Evolutionary conservation across 2,329 filamentous ascomycete species (phyloP).

Genomic region (Simplicillium sp.): DNA sequence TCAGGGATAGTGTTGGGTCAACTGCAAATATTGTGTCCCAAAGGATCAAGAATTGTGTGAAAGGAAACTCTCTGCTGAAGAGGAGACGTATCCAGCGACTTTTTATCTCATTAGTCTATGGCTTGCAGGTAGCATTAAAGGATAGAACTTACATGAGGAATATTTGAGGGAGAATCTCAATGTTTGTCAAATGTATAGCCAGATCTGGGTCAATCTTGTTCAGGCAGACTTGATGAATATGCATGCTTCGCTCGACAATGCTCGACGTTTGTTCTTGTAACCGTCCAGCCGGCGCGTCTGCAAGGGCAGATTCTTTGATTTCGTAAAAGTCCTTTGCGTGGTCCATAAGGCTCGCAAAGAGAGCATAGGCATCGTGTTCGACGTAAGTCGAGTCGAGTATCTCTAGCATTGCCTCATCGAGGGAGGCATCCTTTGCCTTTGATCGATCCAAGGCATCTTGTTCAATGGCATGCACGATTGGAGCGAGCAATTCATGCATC

Average conservation of each 20-base stretch:
- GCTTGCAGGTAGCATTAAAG: not conserved
- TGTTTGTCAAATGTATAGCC: conserved; percentile 65
- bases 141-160: conserved; percentile 69
- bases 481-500: conserved; percentile 93
- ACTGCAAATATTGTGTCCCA: conserved; percentile 92
- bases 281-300: conserved; percentile 13
- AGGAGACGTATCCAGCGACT: conserved; percentile 90
- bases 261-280: conserved; percentile 29
- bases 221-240: conserved; percentile 77
- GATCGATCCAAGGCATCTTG: conserved; percentile 62
- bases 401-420: conserved; percentile 48
- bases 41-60: conserved; percentile 70
- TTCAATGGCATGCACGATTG: conserved; percentile 76
- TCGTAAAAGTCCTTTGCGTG: conserved; percentile 82
- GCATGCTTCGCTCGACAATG: conserved; percentile 77
- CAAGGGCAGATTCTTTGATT: conserved; percentile 35
- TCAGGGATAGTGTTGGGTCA: conserved; percentile 67
- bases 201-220: conserved; percentile 75
- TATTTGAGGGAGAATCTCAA: conserved; percentile 92
- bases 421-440: conserved; percentile 19
- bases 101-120: not conserved
- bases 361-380: conserved; percentile 82
- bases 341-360: conserved; percentile 85
- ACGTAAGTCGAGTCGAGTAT: conserved; percentile 65
- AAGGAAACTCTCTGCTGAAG: conserved; percentile 88